Conservation (phyloP, 345 rosid species). For the Euphorbia tirucalli region DNA sequence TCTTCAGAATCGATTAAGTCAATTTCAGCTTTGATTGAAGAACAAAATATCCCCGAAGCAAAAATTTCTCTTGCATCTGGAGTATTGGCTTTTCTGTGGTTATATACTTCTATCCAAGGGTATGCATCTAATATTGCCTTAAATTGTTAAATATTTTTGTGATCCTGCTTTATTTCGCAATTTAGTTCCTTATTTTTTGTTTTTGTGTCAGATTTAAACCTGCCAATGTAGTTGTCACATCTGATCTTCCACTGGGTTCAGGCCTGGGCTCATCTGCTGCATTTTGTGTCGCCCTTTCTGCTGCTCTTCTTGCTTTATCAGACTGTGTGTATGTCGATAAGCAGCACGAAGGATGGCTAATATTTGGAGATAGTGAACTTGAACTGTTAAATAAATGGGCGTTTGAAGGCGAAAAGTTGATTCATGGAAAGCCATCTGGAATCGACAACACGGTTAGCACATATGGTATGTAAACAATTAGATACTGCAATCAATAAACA, state of each 20-base stretch:
- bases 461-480: constrained; percentile 53
- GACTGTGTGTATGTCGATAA: constrained; percentile 38
- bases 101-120: constrained; percentile 86
- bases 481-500: not conserved
- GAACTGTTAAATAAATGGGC: constrained; percentile 92
- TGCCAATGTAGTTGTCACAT: constrained; percentile 59
- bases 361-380: constrained; percentile 47
- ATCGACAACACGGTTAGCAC: constrained; percentile 97
- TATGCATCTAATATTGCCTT: constrained; percentile 24
- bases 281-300: constrained; percentile 72
- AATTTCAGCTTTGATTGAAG: constrained; percentile 59
- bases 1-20: constrained; percentile 42
- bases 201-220: constrained; percentile 61
- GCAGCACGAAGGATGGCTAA: constrained; percentile 49
- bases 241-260: constrained; percentile 86
- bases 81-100: constrained; percentile 76
- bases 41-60: constrained; percentile 68
- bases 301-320: constrained; percentile 61
- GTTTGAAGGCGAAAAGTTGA: constrained; percentile 87
- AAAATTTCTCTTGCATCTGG: constrained; percentile 68
- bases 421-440: constrained; percentile 96
- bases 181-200: not conserved
- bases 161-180: constrained; percentile 13
- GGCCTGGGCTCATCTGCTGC: constrained; percentile 98
- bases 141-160: not conserved